Base-by-base conservation (phyloP, 345 rosid genomes). In the Hirschfeldia incana region DNA sequence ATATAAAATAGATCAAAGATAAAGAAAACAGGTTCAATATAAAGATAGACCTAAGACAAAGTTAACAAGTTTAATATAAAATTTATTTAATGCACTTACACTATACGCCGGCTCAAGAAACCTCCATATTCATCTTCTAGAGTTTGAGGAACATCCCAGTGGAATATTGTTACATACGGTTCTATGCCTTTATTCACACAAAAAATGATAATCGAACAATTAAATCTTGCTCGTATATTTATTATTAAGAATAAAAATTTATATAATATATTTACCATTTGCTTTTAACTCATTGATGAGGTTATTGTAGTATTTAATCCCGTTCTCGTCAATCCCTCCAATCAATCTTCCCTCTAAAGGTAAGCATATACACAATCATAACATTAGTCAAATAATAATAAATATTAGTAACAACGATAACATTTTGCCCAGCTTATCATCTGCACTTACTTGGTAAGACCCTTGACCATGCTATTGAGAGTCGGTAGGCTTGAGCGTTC, bases 401-500 rank as follows among this genome's bases (percentile, higher is more conserved):
- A 12, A 46, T 12, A 13, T 12, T 27, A 60, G 5, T 2, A 15
- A 30, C 46, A 39, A 8, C 0, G n/a, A 8, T 12, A 33, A 63
- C 34, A n/a, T 49, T 49, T 0, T 13, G 57, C 4, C n/a, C 17
- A n/a, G n/a, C n/a, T n/a, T n/a, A n/a, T 49, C 15, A 51, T 26
- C 15, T 15, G 89, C 30, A n/a, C n/a, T n/a, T n/a, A n/a, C n/a
- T n/a, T n/a, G n/a, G n/a, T n/a, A n/a, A n/a, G n/a, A n/a, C n/a
- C 74, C 91, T 77, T 6, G 85, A 34, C 89, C 90, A 87, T 32
- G 87, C 86, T 29, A 87, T 83, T 8, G 86, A 87, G 80, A 87
- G 81, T 77, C 87, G 85, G 74, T 76, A 83, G 6, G 81, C 79
- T 67, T 87, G 84, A 16, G 72, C 60, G 0, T 87, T 85, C 61